Evolutionary conservation across 208 protist species (phyloP), one percentile per base, ranked within the genome.

Genomic region (Leptomonas seymouri): DNA sequence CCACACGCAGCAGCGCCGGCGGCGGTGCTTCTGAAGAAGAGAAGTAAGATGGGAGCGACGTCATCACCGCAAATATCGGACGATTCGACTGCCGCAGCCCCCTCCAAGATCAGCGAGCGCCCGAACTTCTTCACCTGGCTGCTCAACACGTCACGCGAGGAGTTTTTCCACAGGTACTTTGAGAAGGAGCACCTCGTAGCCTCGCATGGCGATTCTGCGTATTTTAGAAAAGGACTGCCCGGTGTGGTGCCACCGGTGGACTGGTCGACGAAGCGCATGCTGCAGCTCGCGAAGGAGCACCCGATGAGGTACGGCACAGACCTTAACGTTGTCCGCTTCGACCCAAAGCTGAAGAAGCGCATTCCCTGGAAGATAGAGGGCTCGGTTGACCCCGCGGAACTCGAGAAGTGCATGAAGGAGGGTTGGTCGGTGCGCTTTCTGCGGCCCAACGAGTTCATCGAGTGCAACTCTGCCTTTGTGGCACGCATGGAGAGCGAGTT

Each of bases 391-490:
- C 48, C 54, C 2, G 56, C 53, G 31, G 85, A 88, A 28, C 65
- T 91, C 46, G 48, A 81, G 44, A 25, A 42, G 57, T 84, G 80
- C 62, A 95, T 94, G 77, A 42, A 78, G 28, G 70, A 78, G 7
- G 93, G 92, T 3, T 97, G 89, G 85, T 94, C 88, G 1, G 63
- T 97, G 51, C 85, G 92, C 45, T 86, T 96, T 25, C 71, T 97
- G 9, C 89, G 95, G 42, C 89, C 90, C 11, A 89, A 97, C 62
- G 81, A 93, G 59, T 81, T 90, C 60, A 58, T 81, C 30, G 64
- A 69, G 44, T 69, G 64, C 49, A 80, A 97, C 55, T 89, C 88
- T 46, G 74, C 69, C 16, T 76, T 98, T 60, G 72, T 96, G 27
- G 71, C 75, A 1, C 55, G 74, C 11, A 80, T 99, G 54, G 93